Evolutionary conservation across 768 basidiomycete genomes (phyloP).

Genomic region (Suillus subluteus): DNA sequence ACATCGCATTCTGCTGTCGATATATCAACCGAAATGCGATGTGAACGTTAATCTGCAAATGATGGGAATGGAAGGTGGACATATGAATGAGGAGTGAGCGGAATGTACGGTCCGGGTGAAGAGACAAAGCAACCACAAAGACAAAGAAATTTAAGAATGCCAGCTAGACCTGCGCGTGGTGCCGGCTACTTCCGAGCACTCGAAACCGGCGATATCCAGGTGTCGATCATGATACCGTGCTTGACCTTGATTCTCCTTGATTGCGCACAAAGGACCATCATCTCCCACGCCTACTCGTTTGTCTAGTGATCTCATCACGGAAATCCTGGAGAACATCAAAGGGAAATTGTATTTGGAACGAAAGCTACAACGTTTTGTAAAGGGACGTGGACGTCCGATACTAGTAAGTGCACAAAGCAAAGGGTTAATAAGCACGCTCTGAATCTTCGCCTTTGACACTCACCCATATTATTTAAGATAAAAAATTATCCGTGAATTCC

Average conservation of each 20-base stretch:
- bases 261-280: not conserved
- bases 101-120: not conserved
- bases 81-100: no score
- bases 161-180: no score
- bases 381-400: not conserved
- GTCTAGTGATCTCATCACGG: not conserved
- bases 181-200: not conserved
- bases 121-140: not conserved
- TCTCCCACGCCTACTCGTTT: not conserved
- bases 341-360: not conserved
- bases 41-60: not conserved
- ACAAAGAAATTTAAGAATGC: not conserved
- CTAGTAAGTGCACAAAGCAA: not conserved
- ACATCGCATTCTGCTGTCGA: not conserved
- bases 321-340: not conserved
- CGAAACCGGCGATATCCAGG: not conserved
- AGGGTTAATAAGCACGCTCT: not conserved
- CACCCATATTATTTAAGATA: not conserved
- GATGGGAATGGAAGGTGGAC: not conserved
- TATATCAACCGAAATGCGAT: not conserved
- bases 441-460: not conserved
- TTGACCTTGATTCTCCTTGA: not conserved
- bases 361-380: not conserved
- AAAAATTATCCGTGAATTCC: conserved; percentile 19
- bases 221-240: not conserved